These are phyloP conservation scores for Aspergillus fumigatiaffinis DNA, from an alignment of 2,329 filamentous ascomycete species.

Conservation along the genomic window DNA sequence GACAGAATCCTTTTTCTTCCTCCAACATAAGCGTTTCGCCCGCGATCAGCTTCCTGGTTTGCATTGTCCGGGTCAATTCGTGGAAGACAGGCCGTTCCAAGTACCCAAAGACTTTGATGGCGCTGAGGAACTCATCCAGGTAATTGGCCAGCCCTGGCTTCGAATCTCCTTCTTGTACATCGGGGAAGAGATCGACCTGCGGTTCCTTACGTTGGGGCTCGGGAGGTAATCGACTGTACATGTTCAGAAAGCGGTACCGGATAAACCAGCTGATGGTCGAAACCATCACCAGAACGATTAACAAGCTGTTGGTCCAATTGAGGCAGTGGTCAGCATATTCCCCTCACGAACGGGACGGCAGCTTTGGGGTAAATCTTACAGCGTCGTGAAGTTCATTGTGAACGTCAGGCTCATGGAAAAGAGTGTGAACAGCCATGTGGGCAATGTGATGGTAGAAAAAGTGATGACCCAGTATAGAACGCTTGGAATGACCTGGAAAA, in stretches of 20 bases:
- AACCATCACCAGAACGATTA: constrained; percentile 71
- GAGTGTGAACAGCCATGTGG: constrained; percentile 81
- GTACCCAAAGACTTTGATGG: constrained; percentile 98
- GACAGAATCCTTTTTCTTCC: constrained; percentile 95
- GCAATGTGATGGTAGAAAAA: constrained; percentile 82
- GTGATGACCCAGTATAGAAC: constrained; percentile 74
- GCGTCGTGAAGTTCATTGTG: constrained; percentile 96
- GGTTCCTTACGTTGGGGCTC: constrained; percentile 96
- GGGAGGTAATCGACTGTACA: constrained; percentile 89
- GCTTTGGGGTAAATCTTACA: constrained; percentile 53
- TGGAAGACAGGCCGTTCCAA: constrained; percentile 95
- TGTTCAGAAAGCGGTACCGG: constrained; percentile 91
- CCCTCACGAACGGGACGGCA: background rate
- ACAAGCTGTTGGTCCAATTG: constrained; percentile 51
- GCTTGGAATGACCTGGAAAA: constrained; percentile 53
- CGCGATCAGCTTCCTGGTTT: constrained; percentile 91
- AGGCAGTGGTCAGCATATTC: constrained; percentile 5
- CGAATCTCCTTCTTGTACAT: constrained; percentile 80
- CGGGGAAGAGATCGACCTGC: constrained; percentile 90
- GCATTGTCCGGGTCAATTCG: constrained; percentile 95
- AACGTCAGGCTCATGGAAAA: constrained; percentile 93
- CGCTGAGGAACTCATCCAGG: constrained; percentile 93
- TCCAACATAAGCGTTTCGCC: constrained; percentile 93
- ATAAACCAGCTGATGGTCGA: constrained; percentile 93
- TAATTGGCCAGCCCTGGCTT: constrained; percentile 95